These are phyloP conservation scores for Hypomontagnella submonticulosa DNA, from an alignment of 495 filamentous ascomycete species.

Conservation along the genomic window DNA sequence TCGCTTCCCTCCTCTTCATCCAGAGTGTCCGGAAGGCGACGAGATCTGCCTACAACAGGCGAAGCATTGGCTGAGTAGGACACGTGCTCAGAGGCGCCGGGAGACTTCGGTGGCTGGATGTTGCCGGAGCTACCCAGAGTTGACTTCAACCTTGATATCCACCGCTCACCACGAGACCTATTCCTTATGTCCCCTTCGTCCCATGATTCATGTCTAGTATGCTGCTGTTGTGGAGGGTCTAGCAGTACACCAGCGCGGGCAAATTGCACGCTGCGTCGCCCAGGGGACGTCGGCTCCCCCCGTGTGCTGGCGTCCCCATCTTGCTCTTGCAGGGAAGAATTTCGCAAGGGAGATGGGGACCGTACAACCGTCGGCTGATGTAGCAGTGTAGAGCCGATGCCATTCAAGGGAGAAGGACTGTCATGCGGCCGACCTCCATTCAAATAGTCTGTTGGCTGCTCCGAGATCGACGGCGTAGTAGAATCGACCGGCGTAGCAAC, in stretches of 20 bases:
- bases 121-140: slow-evolving; percentile 58
- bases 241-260: slow-evolving; percentile 60
- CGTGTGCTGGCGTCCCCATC: slow-evolving; percentile 33
- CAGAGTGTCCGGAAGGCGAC: slow-evolving; percentile 59
- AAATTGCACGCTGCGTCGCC: slow-evolving; percentile 74
- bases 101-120: slow-evolving; percentile 59
- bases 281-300: slow-evolving; percentile 48
- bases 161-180: slow-evolving; percentile 68
- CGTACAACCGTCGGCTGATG: slow-evolving; percentile 26
- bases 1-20: slow-evolving; percentile 73
- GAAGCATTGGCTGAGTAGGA: slow-evolving; percentile 56
- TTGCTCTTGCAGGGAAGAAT: slow-evolving; percentile 6
- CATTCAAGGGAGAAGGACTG: slow-evolving; percentile 38
- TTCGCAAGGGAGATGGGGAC: slow-evolving; percentile 35
- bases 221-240: slow-evolving; percentile 54
- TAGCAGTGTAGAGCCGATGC: slow-evolving; percentile 16
- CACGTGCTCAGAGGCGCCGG: slow-evolving; percentile 45
- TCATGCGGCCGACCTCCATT: slow-evolving; percentile 56
- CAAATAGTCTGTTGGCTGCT: slow-evolving; percentile 55
- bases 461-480: slow-evolving; percentile 31
- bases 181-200: slow-evolving; percentile 65
- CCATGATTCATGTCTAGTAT: slow-evolving; percentile 67
- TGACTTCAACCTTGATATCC: slow-evolving; percentile 74
- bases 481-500: slow-evolving; percentile 31
- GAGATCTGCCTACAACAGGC: slow-evolving; percentile 55